These are phyloP conservation scores for Alternaria sp. DNA, from an alignment of 2,329 filamentous ascomycete species.

Conservation along the genomic window DNA sequence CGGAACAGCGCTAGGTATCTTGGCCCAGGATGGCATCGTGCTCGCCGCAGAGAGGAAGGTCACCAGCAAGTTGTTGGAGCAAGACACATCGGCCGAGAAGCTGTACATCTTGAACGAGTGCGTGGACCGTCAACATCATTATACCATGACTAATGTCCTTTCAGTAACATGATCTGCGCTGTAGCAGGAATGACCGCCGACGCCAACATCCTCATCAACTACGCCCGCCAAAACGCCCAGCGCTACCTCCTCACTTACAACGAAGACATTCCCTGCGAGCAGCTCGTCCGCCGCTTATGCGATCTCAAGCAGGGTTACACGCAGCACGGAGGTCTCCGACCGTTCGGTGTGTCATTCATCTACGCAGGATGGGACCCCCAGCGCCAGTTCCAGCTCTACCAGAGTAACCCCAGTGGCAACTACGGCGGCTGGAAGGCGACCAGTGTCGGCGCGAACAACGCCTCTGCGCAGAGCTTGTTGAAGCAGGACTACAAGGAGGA, in stretches of 20 bases:
- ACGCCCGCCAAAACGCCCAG: conserved; percentile 95
- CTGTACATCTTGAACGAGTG: conserved; percentile 99
- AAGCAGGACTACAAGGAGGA: conserved; percentile 99
- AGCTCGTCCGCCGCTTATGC: conserved; percentile 94
- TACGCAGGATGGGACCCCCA: conserved; percentile 97
- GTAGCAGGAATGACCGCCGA: conserved; percentile 99
- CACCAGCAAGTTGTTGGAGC: conserved; percentile 97
- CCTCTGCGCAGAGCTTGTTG: conserved; percentile 91
- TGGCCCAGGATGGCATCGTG: conserved; percentile 98
- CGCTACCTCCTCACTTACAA: conserved; percentile 98
- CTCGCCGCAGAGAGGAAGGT: conserved; percentile 98
- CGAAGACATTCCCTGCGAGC: conserved; percentile 99
- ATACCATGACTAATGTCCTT: conserved; percentile 7
- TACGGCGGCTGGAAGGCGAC: conserved; percentile 99
- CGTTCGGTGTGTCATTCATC: conserved; percentile 99
- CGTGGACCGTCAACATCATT: conserved; percentile 38
- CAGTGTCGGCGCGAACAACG: conserved; percentile 96
- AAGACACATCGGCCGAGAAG: conserved; percentile 99
- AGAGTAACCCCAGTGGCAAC: conserved; percentile 98
- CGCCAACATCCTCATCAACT: conserved; percentile 99
- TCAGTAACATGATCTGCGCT: conserved; percentile 99
- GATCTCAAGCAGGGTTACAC: conserved; percentile 99
- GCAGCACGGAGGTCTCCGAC: conserved; percentile 96
- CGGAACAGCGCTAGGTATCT: conserved; percentile 93
- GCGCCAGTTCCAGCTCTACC: conserved; percentile 97